A percentile compares a stretch with the other conserved stretches of the same genome.
Evolutionary conservation across 1,284 basidiomycete genomes (phyloP).

Genomic region (Ustilago sp.): DNA sequence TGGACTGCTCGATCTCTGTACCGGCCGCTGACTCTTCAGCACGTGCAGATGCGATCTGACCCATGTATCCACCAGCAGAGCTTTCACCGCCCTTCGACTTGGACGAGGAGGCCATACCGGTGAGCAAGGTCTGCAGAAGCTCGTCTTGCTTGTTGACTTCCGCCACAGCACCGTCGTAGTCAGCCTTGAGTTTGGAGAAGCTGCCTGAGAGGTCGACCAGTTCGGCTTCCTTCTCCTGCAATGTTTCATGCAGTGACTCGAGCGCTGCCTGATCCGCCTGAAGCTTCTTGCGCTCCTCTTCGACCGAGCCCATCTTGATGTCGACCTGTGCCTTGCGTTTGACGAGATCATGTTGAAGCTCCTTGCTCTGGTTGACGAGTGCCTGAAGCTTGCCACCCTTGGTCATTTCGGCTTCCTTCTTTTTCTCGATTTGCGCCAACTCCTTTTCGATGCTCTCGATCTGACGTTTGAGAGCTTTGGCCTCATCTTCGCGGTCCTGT

Average conservation of each 20-base stretch:
- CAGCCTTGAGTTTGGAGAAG: slow-evolving; percentile 72
- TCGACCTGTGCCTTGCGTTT: slow-evolving; percentile 89
- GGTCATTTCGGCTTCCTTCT: slow-evolving; percentile 74
- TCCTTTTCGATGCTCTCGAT: slow-evolving; percentile 72
- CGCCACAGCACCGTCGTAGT: slow-evolving; percentile 77
- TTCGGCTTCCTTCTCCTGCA: slow-evolving; percentile 69
- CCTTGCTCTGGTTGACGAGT: slow-evolving; percentile 81
- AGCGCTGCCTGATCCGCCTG: slow-evolving; percentile 74
- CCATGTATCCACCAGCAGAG: slow-evolving; percentile 90
- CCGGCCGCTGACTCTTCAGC: slow-evolving; percentile 80
- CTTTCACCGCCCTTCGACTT: slow-evolving; percentile 73
- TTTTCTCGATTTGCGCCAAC: slow-evolving; percentile 71
- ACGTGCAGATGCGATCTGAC: slow-evolving; percentile 90
- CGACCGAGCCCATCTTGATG: slow-evolving; percentile 81
- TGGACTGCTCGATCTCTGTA: slow-evolving; percentile 87
- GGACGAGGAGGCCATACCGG: slow-evolving; percentile 81
- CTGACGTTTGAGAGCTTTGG: slow-evolving; percentile 63
- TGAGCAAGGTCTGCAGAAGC: slow-evolving; percentile 93
- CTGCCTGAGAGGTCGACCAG: slow-evolving; percentile 40
- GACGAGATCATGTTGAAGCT: slow-evolving; percentile 84
- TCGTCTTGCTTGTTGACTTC: slow-evolving; percentile 84
- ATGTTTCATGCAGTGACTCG: slow-evolving; percentile 69
- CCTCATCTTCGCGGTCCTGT: slow-evolving; percentile 68
- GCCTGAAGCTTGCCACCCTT: slow-evolving; percentile 85
- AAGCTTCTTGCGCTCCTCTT: slow-evolving; percentile 82